These are phyloP conservation scores for Austroboletus eburneus DNA, from an alignment of 768 basidiomycete genomes.

Conservation along the genomic window DNA sequence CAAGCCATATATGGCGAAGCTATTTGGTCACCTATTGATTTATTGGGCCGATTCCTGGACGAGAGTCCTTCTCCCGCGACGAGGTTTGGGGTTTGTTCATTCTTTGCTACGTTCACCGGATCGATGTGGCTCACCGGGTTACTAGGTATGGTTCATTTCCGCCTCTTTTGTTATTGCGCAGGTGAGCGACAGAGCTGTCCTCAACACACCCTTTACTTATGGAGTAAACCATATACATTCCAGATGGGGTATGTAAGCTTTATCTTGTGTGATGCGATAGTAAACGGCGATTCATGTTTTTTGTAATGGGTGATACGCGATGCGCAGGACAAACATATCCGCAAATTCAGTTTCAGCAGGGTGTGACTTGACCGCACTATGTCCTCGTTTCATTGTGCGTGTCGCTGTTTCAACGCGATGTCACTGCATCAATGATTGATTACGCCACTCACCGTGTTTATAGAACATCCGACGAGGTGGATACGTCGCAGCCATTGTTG, in stretches of 20 bases:
- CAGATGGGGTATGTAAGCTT: conserved; percentile 27
- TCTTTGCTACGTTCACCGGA: neutral
- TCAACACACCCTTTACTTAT: conserved; percentile 7
- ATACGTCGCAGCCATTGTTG: conserved; percentile 76
- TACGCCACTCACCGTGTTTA: neutral
- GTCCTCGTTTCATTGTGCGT: conserved; percentile 70
- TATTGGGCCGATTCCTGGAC: conserved; percentile 66
- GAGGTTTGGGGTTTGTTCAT: conserved; percentile 51
- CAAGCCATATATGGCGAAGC: conserved; percentile 71
- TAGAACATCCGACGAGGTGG: conserved; percentile 83
- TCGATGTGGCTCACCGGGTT: conserved; percentile 10
- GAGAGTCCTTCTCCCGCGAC: conserved; percentile 57
- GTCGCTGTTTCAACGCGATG: neutral
- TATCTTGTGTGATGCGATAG: neutral
- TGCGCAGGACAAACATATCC: conserved; percentile 65
- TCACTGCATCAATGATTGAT: conserved; percentile 1
- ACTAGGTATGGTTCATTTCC: conserved; percentile 74
- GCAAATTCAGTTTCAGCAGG: conserved; percentile 83
- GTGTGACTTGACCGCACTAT: conserved; percentile 74
- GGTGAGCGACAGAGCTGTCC: conserved; percentile 26
- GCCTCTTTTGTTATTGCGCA: conserved; percentile 78
- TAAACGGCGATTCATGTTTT: conserved; percentile 17
- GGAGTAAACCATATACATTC: neutral
- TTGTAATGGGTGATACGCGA: conserved; percentile 4
- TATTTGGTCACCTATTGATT: conserved; percentile 75